Conservation (phyloP, 169 alveolate species). For the Cryptosporidium bovis region DNA sequence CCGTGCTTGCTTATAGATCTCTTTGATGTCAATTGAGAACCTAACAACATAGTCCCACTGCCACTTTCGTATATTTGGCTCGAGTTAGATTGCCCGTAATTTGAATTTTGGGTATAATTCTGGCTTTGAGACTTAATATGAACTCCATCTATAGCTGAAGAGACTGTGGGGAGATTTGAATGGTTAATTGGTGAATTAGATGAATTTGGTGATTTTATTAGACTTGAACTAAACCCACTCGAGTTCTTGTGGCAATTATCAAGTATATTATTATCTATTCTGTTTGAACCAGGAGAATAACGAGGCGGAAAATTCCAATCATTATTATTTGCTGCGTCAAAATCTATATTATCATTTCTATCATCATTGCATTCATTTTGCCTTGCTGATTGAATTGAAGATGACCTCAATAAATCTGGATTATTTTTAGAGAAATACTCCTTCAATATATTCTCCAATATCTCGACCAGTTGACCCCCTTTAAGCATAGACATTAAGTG, state of each 20-base stretch:
- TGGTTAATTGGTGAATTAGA: not conserved
- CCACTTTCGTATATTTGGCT: too few species aligned
- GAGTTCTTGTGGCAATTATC: too few species aligned
- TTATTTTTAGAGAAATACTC: not conserved
- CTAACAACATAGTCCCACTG: not conserved
- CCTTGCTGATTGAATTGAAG: not conserved
- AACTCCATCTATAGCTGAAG: not conserved
- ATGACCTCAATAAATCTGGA: not conserved
- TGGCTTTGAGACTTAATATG: not conserved
- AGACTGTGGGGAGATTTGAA: not conserved
- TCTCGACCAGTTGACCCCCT: slow-evolving; percentile 60
- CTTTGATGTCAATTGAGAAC: slow-evolving; percentile 17
- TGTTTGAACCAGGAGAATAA: not conserved
- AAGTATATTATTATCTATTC: not conserved
- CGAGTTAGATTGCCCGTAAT: too few species aligned
- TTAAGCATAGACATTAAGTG: slow-evolving; percentile 21
- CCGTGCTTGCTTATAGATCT: slow-evolving; percentile 67
- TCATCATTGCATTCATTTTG: not conserved
- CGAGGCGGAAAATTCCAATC: too few species aligned
- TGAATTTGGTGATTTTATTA: too few species aligned
- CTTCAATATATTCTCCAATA: slow-evolving; percentile 28
- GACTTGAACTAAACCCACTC: too few species aligned
- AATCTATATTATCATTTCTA: not conserved
- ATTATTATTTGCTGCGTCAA: too few species aligned
- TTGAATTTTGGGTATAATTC: too few species aligned